Evolutionary conservation across 139 green algal species (phyloP), one percentile per base, ranked within the genome.

Genomic region (Chlorella sorokiniana): DNA sequence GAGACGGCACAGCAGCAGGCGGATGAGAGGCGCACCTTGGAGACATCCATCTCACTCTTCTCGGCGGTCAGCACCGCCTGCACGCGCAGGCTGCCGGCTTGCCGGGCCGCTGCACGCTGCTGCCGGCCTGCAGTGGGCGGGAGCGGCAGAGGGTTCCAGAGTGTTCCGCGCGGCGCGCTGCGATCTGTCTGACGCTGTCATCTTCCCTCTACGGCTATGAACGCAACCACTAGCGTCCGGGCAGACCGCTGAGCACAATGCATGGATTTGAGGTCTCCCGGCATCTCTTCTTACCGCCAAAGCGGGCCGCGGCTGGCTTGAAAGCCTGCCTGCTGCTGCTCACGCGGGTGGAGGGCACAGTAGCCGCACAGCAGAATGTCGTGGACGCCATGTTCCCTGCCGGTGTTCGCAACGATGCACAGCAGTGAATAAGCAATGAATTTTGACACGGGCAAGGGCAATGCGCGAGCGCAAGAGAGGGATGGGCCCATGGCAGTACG

Each of bases 51-150:
- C 64, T 82, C 77, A 37, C 63, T n/a, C 63, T 74, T 76, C 77
- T 82, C 77, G 14, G 77, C 77, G 14, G 77, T 82, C 77, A 82
- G 44, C 63, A 82, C 77, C 14, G 77, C 77, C 64, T 82, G 77
- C 77, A 82, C 77, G 45, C 77, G 63, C 77, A 82, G 38, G 64
- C 76, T 62, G 41, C 33, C 44, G 18, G 44, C 42, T 78, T 78
- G 70, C n/a, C 70, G 44, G 44, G 27, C 27, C 37, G 37, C 61
- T 7, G 25, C 41, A 23, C 62, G 76, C 61, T 72, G 76, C 76
- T 61, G 76, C 41, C 41, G 61, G 31, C 40, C 76, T 81, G 76
- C 76, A 73, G 37, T 22, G 10, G 65, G 67, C 42, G 42, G 69
- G 41, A 68, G 73, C 25, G 52, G 37, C 73, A 41, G 18, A 14